Evolutionary conservation across 306 rosid species (phyloP).

Genomic region (Senna tora): DNA sequence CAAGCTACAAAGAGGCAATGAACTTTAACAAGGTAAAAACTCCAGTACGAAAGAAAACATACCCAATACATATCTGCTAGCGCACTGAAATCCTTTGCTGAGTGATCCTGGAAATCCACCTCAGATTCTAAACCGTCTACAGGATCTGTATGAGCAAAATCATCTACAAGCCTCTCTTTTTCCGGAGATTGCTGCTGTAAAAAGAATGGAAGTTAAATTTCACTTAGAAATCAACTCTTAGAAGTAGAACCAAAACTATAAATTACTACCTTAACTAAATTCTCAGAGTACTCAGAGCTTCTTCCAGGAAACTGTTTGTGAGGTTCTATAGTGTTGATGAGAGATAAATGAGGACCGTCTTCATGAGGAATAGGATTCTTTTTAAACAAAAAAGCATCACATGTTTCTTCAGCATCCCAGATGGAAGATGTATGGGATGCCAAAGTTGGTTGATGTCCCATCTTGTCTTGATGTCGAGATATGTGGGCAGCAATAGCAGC

Average conservation of each 20-base stretch:
- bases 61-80: constrained; percentile 83
- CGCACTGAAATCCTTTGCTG: constrained; percentile 58
- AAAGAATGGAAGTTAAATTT: constrained; percentile 30
- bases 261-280: constrained; percentile 64
- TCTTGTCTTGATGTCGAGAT: constrained; percentile 71
- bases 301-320: constrained; percentile 50
- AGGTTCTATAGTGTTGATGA: constrained; percentile 44
- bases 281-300: constrained; percentile 44
- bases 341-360: constrained; percentile 50
- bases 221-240: constrained; percentile 38
- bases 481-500: constrained; percentile 99
- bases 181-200: constrained; percentile 58
- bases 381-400: constrained; percentile 85
- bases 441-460: constrained; percentile 57
- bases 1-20: constrained; percentile 21
- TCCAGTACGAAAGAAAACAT: constrained; percentile 40
- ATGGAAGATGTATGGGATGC: constrained; percentile 75
- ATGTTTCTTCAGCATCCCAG: constrained; percentile 97
- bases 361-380: constrained; percentile 48
- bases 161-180: constrained; percentile 53
- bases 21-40: constrained; percentile 5
- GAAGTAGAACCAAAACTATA: constrained; percentile 26
- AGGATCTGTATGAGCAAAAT: constrained; percentile 54
- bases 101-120: constrained; percentile 54
- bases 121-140: constrained; percentile 56